Percentiles rank a stretch among this genome's conserved stretches.
Evolutionary conservation across 1,284 basidiomycete species (phyloP).

Genomic region (Melanopsichium pennsylvanicum): DNA sequence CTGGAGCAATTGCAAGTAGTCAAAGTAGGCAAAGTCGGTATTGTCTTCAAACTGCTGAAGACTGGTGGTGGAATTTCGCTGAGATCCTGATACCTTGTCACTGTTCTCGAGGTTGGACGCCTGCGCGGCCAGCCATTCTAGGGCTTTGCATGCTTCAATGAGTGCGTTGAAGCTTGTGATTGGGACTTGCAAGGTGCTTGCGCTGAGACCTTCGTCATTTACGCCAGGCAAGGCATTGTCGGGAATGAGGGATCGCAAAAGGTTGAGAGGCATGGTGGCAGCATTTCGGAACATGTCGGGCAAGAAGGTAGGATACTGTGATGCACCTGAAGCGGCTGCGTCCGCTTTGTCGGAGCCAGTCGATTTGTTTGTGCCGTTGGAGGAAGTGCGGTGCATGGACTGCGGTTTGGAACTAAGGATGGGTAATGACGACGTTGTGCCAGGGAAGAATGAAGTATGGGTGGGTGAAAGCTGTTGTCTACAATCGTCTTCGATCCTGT

Average conservation of each 20-base stretch:
- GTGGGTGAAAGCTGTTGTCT: conserved; percentile 24
- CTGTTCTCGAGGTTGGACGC: conserved; percentile 3
- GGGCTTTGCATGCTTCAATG: conserved; percentile 45
- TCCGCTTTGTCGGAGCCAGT: conserved; percentile 16
- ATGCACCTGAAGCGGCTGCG: background rate
- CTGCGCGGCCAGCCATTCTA: conserved; percentile 47
- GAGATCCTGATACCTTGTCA: conserved; percentile 2
- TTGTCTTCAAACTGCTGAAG: conserved; percentile 12
- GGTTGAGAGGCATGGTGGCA: conserved; percentile 35
- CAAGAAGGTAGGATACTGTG: conserved; percentile 10
- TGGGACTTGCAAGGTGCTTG: conserved; percentile 49
- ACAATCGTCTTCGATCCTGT: conserved; percentile 25
- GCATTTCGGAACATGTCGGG: conserved; percentile 35
- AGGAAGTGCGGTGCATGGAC: conserved; percentile 21
- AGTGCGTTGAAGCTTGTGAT: conserved; percentile 52
- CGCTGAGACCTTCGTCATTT: conserved; percentile 43
- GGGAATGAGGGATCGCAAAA: conserved; percentile 43
- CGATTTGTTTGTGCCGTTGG: conserved; percentile 26
- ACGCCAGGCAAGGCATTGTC: conserved; percentile 37
- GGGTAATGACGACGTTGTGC: conserved; percentile 1
- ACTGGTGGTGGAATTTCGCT: conserved; percentile 7
- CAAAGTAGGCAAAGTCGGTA: conserved; percentile 28
- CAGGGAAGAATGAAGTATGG: background rate
- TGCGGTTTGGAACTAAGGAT: conserved; percentile 16
- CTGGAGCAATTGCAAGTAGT: conserved; percentile 41